Base-by-base conservation (phyloP, 805 yeast species). In the Henningerozyma blattae region DNA sequence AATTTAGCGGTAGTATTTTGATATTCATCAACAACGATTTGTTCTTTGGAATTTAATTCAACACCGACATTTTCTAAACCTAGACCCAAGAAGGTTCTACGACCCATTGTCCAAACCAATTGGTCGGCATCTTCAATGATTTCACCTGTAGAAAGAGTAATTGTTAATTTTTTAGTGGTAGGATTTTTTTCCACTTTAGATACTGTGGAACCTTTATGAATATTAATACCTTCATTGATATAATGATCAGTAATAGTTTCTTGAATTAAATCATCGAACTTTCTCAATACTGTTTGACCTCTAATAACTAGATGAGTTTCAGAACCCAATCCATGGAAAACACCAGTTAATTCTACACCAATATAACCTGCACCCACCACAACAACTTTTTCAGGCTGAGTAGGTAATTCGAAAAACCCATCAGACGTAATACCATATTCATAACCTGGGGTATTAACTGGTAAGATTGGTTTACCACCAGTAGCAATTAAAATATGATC, bases 281-380 rank as follows among this genome's bases (percentile, higher is more conserved):
- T 72, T 56, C 97, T 76, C 57, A 91, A 68, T 19, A 91, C 87
- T 2, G 87, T 79, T 38, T 87, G 89, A 44, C 94, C 93, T 65
- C 99, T 77, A 42, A 89, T 82, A 40, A 89, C 71, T 58, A 91
- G 57, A 56, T 83, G 89, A 31, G 94, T 79, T 45, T 89, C 85
- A 13, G 89, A 56, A 14, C 94, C 94, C 41, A 91, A 68, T 17
- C 85, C 85, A 44, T 82, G 70, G 74, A 91, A 89, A 30, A 91
- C 86, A 42, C 98, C 98, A 5, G 96, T 81, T 33, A 91, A 70
- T 64, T 91, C 99, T 31, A 86, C 80, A 37, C 95, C 97, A 55
- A 91, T 91, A 63, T 91, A 91, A 29, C 99, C 99, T 26, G 95
- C 95, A 47, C 99, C 99, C 10, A 91, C 95, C 40, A 91, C 69